Evolutionary conservation across 1,284 basidiomycete genomes (phyloP), one percentile per base, ranked within the genome.

Genomic region (Puccinia brachypodii): DNA sequence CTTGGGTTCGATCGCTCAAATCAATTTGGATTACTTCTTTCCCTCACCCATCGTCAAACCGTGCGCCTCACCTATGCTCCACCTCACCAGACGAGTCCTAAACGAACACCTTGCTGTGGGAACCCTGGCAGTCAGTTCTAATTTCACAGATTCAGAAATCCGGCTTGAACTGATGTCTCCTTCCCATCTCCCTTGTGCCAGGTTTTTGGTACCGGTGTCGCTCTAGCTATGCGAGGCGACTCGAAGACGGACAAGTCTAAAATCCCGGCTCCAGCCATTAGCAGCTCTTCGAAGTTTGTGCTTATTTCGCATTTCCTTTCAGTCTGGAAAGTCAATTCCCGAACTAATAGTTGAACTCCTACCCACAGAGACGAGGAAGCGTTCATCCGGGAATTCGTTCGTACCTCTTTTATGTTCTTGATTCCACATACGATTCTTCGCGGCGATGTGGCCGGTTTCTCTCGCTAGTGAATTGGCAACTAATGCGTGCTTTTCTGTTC

Each of bases 181-280:
- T n/a, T 38, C 42, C 22, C 36, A 2, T 56, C 11, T 33, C 3
- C 19, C 33, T 14, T 36, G 13, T 4, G 0, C 22, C 31, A 74
- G 72, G 50, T 53, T n/a, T 74, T 74, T 56, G 72, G 72, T n/a
- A 74, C 72, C 56, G 50, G 72, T n/a, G 72, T 74, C 33, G 72
- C 72, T 6, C 38, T 74, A 16, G 72, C 72, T 42, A 74, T 74
- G 72, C 72, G 50, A 74, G 72, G 72, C 36, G 72, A 33, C 36
- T 74, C 72, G 16, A 74, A 53, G 38, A 19, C 72, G 19, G 36
- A 74, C 33, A 58, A 74, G 38, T 33, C 44, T 13, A 3, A 58
- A 53, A 74, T 74, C 56, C 50, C 72, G 19, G 31, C 72, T 25
- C 72, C 72, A 53, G 31, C 33, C 11, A 74, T 74, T 31, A 40